Percentiles rank a stretch among this genome's conserved stretches.
phyloP scores from a whole-genome alignment of 805 yeast species.

The Monosporozyma servazzii region DNA sequence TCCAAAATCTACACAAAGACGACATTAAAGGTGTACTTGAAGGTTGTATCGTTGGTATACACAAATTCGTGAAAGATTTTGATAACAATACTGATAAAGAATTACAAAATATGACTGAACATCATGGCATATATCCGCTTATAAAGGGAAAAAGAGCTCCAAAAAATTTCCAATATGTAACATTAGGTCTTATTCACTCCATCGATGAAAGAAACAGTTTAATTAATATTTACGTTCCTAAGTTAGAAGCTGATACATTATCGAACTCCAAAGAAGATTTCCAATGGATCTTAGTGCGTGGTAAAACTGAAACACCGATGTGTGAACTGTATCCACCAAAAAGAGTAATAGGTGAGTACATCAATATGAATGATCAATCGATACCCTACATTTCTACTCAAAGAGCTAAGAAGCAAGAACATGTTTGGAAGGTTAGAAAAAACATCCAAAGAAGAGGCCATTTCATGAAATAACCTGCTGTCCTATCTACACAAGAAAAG shows the following conservation, averaged over 20 bases:
- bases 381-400: slow-evolving; percentile 38
- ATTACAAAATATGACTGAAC: slow-evolving; percentile 5
- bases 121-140: slow-evolving; percentile 22
- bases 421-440: slow-evolving; percentile 49
- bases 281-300: slow-evolving; percentile 43
- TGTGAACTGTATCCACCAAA: slow-evolving; percentile 39
- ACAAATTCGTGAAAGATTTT: slow-evolving; percentile 6
- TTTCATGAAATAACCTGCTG: slow-evolving; percentile 12
- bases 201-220: slow-evolving; percentile 33
- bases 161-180: slow-evolving; percentile 8
- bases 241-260: slow-evolving; percentile 3
- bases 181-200: slow-evolving; percentile 57
- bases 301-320: slow-evolving; percentile 57
- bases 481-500: neutral
- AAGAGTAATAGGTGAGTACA: slow-evolving; percentile 5
- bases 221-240: slow-evolving; percentile 53
- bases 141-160: slow-evolving; percentile 5
- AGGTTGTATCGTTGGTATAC: slow-evolving; percentile 31
- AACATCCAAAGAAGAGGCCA: slow-evolving; percentile 43
- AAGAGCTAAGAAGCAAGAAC: slow-evolving; percentile 38
- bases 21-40: slow-evolving; percentile 31
- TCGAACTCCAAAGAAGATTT: neutral
- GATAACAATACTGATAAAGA: neutral
- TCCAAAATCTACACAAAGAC: slow-evolving; percentile 23
- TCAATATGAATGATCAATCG: neutral